Evolutionary conservation across 2,329 filamentous ascomycete species (phyloP).

Genomic region (Aspergillus latus): DNA sequence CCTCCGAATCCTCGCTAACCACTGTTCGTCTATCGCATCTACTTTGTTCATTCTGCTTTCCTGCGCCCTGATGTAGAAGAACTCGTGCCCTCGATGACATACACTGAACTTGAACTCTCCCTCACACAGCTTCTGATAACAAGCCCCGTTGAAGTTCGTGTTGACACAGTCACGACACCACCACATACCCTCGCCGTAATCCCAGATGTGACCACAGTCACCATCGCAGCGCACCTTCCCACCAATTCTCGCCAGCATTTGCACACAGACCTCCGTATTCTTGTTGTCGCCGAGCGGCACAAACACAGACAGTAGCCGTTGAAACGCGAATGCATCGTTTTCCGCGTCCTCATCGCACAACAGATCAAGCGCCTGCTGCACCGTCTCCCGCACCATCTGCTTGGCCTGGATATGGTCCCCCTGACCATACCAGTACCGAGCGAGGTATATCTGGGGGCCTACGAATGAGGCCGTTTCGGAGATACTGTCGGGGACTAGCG

Average conservation of each 20-base stretch:
- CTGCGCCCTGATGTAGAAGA: background rate
- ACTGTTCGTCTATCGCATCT: background rate
- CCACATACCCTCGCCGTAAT: conserved; percentile 3
- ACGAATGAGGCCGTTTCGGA: conserved; percentile 1
- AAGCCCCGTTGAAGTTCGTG: background rate
- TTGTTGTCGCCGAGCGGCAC: background rate
- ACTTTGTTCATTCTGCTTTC: background rate
- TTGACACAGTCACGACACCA: background rate
- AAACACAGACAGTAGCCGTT: background rate
- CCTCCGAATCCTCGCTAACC: background rate
- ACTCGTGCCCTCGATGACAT: conserved; percentile 1
- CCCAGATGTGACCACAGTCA: conserved; percentile 2
- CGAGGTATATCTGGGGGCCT: conserved; percentile 5
- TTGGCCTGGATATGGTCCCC: background rate
- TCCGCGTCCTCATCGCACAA: background rate
- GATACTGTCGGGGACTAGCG: background rate
- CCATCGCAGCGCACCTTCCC: background rate
- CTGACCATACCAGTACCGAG: conserved; percentile 3
- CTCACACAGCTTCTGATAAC: conserved; percentile 3
- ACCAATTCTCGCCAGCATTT: background rate
- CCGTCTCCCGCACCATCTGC: background rate
- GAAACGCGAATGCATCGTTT: background rate
- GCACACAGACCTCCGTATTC: conserved; percentile 1
- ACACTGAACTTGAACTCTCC: conserved; percentile 3
- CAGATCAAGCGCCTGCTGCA: background rate